Evolutionary conservation across 371 early-diverging fungal species (phyloP).

Genomic region (Mortierella sp.): DNA sequence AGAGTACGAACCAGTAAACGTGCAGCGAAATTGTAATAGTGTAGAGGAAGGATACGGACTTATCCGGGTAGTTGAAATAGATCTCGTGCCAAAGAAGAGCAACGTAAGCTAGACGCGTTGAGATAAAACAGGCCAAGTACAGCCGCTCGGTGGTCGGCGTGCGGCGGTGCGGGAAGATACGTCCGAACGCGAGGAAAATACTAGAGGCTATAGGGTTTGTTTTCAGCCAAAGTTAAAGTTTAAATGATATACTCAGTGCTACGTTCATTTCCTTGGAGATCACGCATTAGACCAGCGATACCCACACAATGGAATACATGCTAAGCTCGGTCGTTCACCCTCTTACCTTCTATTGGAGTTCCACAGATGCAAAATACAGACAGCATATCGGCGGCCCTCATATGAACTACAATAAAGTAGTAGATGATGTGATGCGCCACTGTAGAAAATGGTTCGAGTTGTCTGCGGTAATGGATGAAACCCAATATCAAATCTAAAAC

Average conservation of each 20-base stretch:
- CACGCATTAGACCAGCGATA: too few relatives aligned
- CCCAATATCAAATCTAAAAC: conserved; percentile 64
- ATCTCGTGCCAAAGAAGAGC: conserved; percentile 53
- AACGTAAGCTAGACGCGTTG: conserved; percentile 42
- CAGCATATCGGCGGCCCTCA: conserved; percentile 47
- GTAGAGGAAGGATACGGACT: conserved; percentile 47
- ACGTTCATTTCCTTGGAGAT: too few relatives aligned
- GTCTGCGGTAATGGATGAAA: conserved; percentile 58
- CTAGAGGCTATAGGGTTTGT: conserved; percentile 33
- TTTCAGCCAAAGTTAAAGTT: background rate
- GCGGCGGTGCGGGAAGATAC: conserved; percentile 52
- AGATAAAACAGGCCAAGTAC: conserved; percentile 37
- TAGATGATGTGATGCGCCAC: conserved; percentile 71
- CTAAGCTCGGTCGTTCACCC: background rate
- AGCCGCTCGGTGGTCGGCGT: conserved; percentile 28
- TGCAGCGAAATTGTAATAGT: conserved; percentile 46
- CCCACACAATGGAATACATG: too few relatives aligned
- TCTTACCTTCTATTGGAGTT: conserved; percentile 49
- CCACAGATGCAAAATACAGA: conserved; percentile 51
- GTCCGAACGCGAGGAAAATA: conserved; percentile 44
- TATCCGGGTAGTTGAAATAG: conserved; percentile 53
- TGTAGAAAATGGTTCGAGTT: conserved; percentile 65
- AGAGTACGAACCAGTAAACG: conserved; percentile 52
- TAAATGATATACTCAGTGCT: background rate
- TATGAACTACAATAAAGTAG: conserved; percentile 51